These are phyloP conservation scores for Melastoma candidum DNA, from an alignment of 441 rosid species.

Conservation along the genomic window DNA sequence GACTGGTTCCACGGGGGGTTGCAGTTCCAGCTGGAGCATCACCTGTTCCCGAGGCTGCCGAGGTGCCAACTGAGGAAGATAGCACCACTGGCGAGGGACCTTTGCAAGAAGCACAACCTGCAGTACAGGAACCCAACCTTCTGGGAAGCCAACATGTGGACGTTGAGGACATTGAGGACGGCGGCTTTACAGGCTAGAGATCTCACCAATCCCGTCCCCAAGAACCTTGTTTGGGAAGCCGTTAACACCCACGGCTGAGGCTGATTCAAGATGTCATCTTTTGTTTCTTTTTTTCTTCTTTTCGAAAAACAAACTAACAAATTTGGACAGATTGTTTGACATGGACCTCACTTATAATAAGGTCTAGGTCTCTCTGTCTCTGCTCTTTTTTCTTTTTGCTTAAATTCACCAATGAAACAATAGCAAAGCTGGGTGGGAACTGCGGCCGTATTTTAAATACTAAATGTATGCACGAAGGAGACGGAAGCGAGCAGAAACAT, in stretches of 20 bases:
- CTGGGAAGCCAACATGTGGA: slow-evolving; percentile 62
- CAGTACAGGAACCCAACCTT: slow-evolving; percentile 77
- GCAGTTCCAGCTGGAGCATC: slow-evolving; percentile 96
- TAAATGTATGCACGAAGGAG: too few relatives aligned
- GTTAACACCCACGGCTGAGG: slow-evolving; percentile 63
- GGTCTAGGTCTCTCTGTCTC: too few relatives aligned
- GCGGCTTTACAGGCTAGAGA: slow-evolving; percentile 84
- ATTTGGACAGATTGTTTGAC: too few relatives aligned
- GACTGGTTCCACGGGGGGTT: slow-evolving; percentile 91
- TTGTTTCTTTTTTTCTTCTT: too few relatives aligned
- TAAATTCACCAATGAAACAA: too few relatives aligned
- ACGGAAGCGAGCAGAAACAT: too few relatives aligned
- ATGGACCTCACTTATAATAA: too few relatives aligned
- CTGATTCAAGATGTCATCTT: not conserved
- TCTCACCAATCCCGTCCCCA: slow-evolving; percentile 41
- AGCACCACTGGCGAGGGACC: slow-evolving; percentile 63
- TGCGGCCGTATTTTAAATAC: too few relatives aligned
- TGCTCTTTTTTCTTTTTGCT: too few relatives aligned
- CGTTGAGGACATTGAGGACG: slow-evolving; percentile 49
- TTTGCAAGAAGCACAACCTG: slow-evolving; percentile 85
- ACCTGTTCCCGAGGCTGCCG: slow-evolving; percentile 83
- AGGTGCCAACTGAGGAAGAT: slow-evolving; percentile 64
- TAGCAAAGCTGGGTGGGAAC: too few relatives aligned
- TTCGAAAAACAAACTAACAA: too few relatives aligned
- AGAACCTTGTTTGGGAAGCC: slow-evolving; percentile 81